phyloP scores from a whole-genome alignment of 768 basidiomycete species.

The Russula abietina region DNA sequence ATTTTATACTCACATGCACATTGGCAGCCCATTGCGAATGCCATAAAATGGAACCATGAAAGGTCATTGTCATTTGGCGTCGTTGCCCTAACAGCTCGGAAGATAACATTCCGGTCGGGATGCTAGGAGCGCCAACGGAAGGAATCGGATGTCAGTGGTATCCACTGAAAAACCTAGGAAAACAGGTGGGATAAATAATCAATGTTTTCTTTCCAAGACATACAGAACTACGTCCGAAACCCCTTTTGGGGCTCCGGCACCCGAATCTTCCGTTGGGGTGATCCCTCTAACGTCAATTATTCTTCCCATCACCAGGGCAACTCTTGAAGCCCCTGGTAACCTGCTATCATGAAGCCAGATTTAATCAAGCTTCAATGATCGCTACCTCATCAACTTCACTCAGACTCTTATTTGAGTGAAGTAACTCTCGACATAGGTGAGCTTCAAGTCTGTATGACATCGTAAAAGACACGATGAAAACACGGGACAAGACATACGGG shows the following conservation, averaged over 20 bases:
- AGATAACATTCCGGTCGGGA: not conserved
- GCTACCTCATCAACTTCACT: not conserved
- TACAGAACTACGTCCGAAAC: not conserved
- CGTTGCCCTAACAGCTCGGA: not conserved
- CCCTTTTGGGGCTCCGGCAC: not conserved
- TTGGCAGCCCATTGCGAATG: not conserved
- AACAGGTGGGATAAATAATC: not conserved
- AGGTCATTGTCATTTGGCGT: not conserved
- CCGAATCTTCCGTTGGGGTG: not conserved
- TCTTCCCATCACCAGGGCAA: not conserved
- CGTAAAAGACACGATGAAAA: not conserved
- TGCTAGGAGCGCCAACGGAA: not conserved
- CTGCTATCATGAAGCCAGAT: too few relatives aligned
- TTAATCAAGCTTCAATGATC: not conserved
- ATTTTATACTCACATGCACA: too few relatives aligned
- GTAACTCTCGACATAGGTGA: not conserved
- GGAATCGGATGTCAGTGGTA: not conserved
- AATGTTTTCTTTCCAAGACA: not conserved
- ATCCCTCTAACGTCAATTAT: not conserved
- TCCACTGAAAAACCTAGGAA: not conserved
- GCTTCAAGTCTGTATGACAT: not conserved
- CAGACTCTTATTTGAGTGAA: not conserved
- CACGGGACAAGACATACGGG: not conserved
- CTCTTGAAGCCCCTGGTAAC: too few relatives aligned
- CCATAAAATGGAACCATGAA: not conserved